Base-by-base conservation (phyloP, 306 rosid genomes). In the Myrica gale region DNA sequence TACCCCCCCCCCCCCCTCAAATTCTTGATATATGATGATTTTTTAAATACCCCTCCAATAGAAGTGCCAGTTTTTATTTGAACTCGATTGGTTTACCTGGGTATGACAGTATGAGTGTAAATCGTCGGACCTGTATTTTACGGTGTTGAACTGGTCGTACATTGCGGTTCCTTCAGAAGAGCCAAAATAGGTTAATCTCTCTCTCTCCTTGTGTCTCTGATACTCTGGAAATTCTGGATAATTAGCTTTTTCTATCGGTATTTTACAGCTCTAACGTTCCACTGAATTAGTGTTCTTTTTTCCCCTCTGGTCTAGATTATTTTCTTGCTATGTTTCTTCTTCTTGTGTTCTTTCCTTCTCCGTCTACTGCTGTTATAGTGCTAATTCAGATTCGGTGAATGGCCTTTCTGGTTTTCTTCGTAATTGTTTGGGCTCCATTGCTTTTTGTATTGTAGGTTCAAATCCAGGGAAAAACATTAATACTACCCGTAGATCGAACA, bases 381-480 rank as follows among this genome's bases (percentile, higher is more conserved):
- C 21, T 57, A 19, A 57, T 57, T 57, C 37, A 32, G 3, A 57
- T 9, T 47, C 53, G 16, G 4, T 10, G 12, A 20, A 10, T 58
- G 41, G 42, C 26, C 39, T 12, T 52, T 52, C 15, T 23, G 65
- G 65, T 1, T 21, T 57, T 23, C 13, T 58, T 58, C 21, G 10
- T 58, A 58, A 58, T 58, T 74, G 77, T 74, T 86, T 44, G 57
- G 71, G 85, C 65, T 58, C 26, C 12, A 23, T 42, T 0, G 50
- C 20, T 17, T 65, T 74, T 69, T 52, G 65, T 82, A n/a, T n/a
- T n/a, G 77, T 79, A 83, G 80, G 81, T 82, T 45, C 15, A 19
- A 46, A 47, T 69, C 19, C 55, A 46, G 73, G 42, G 12, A 63
- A 79, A 81, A 79, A 76, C 69, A 71, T 69, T 58, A 19, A 79